Evolutionary conservation across 2,329 filamentous ascomycete species (phyloP).

Genomic region (Aspergillus sp.): DNA sequence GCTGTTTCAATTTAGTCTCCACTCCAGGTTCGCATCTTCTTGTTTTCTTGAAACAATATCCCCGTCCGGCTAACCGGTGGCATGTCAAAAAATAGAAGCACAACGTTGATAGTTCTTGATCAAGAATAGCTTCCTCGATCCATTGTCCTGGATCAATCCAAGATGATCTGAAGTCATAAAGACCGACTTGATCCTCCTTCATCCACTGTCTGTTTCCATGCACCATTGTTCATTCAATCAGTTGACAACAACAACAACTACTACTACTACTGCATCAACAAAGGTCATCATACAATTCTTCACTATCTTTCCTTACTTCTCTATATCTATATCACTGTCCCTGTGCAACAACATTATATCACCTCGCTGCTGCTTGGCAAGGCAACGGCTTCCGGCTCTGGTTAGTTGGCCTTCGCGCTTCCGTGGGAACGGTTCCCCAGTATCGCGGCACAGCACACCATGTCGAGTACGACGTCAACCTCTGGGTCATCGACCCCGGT

Average conservation of each 20-base stretch:
- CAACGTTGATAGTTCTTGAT: conserved; percentile 10
- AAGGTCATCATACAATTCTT: conserved; percentile 3
- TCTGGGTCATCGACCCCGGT: not conserved
- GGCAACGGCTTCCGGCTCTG: not conserved
- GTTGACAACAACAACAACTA: conserved; percentile 6
- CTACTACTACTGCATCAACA: too few relatives aligned
- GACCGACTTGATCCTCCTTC: conserved; percentile 12
- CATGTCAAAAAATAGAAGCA: conserved; percentile 20
- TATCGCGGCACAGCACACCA: not conserved
- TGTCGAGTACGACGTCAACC: not conserved
- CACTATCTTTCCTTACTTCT: not conserved
- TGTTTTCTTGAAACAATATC: conserved; percentile 13
- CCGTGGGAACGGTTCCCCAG: not conserved
- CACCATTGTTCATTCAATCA: conserved; percentile 6
- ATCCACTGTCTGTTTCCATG: conserved; percentile 7
- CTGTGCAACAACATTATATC: not conserved
- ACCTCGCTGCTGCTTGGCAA: not conserved
- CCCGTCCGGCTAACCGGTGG: conserved; percentile 3
- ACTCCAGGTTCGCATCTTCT: conserved; percentile 14
- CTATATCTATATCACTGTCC: not conserved
- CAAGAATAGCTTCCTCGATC: conserved; percentile 3
- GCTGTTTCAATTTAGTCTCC: conserved; percentile 12
- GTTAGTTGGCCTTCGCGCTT: not conserved
- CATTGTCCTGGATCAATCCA: conserved; percentile 9
- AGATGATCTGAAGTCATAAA: conserved; percentile 17